Evolutionary conservation across 2,329 filamentous ascomycete genomes (phyloP).

Genomic region (Colletotrichum siamense): DNA sequence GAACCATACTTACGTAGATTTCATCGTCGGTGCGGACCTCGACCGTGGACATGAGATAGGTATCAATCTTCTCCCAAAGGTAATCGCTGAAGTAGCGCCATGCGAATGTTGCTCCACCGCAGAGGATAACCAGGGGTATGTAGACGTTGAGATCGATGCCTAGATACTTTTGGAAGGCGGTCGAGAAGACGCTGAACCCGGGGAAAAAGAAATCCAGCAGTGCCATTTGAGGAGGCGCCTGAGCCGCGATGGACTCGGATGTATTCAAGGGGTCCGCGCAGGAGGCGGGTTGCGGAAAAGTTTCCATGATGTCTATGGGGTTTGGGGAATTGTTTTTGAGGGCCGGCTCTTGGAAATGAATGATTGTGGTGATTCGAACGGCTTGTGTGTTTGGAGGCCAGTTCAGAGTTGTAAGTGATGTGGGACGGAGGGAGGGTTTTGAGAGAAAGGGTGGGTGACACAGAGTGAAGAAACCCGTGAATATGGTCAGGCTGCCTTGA

Average conservation of each 20-base stretch:
- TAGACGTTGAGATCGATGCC: conserved; percentile 68
- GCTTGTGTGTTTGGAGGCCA: neutral
- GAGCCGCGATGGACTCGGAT: neutral
- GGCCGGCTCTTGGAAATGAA: neutral
- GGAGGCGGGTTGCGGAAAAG: neutral
- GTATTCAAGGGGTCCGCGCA: neutral
- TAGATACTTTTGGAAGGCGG: conserved; percentile 59
- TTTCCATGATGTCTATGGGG: neutral
- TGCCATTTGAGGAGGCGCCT: conserved; percentile 42
- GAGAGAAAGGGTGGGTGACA: neutral
- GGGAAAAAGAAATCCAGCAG: conserved; percentile 70
- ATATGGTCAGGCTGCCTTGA: neutral
- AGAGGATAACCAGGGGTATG: conserved; percentile 60
- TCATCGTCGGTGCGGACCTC: conserved; percentile 74
- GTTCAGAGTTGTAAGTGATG: neutral
- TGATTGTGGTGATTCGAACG: neutral
- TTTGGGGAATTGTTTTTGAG: neutral
- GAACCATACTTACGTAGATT: conserved; percentile 54
- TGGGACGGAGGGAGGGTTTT: neutral
- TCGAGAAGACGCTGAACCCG: conserved; percentile 65
- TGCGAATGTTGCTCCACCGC: conserved; percentile 53
- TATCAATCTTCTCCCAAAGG: conserved; percentile 51
- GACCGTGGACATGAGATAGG: conserved; percentile 68
- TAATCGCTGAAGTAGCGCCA: conserved; percentile 59
- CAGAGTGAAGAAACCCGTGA: neutral